These are phyloP conservation scores for Cryptosporidium meleagridis DNA, from an alignment of 169 alveolate genomes.

Conservation along the genomic window DNA sequence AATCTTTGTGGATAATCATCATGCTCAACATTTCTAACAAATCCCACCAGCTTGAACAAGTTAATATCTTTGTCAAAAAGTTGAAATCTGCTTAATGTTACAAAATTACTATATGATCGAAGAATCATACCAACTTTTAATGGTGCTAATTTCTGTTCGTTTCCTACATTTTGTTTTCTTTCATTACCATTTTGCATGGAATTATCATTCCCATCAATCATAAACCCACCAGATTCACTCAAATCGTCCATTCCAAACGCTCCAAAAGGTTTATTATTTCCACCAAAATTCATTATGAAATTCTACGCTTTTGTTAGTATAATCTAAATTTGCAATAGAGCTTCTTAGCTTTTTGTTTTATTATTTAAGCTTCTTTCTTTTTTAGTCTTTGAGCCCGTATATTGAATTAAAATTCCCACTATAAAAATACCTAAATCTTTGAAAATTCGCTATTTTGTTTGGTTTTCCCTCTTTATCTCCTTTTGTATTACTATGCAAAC, in stretches of 20 bases:
- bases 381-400: neutral
- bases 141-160: constrained; percentile 66
- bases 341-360: too few relatives aligned
- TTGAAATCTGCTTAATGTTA: constrained; percentile 60
- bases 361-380: neutral
- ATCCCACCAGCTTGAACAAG: constrained; percentile 59
- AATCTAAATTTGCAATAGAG: too few relatives aligned
- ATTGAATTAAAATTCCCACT: too few relatives aligned
- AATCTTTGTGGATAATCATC: constrained; percentile 74
- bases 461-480: neutral
- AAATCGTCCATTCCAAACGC: constrained; percentile 55
- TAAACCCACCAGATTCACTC: constrained; percentile 58
- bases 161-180: constrained; percentile 1
- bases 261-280: constrained; percentile 43
- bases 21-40: constrained; percentile 56
- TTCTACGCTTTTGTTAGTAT: neutral
- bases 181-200: constrained; percentile 10
- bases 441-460: neutral
- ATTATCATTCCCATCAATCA: constrained; percentile 36
- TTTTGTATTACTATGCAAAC: neutral
- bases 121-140: constrained; percentile 55
- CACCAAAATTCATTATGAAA: constrained; percentile 52
- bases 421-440: neutral
- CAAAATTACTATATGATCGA: constrained; percentile 46
- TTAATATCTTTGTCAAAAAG: constrained; percentile 43